phyloP scores from a whole-genome alignment of 2,329 filamentous ascomycete species.

The Ophiobolus disseminans region DNA sequence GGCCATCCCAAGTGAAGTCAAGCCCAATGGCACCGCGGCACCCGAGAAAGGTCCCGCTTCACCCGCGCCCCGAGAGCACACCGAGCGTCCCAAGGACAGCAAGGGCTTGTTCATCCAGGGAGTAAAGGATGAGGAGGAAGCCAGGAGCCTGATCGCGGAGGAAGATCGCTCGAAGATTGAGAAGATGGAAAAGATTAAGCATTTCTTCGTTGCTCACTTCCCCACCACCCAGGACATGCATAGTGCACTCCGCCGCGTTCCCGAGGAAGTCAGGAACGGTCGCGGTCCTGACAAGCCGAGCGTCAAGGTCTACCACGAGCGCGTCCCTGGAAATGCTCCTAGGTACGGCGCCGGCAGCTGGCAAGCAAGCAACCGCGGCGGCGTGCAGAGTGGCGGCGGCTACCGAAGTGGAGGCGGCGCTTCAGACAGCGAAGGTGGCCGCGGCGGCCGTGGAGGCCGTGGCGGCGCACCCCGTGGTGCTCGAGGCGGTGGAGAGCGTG shows the following conservation, averaged over 20 bases:
- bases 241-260: constrained; percentile 75
- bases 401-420: constrained; percentile 85
- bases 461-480: constrained; percentile 58
- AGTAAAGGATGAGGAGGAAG: constrained; percentile 81
- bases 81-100: constrained; percentile 67
- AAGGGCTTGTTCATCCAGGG: constrained; percentile 91
- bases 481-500: constrained; percentile 56
- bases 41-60: constrained; percentile 48
- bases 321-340: constrained; percentile 53
- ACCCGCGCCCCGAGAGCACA: constrained; percentile 59
- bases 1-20: constrained; percentile 51
- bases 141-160: constrained; percentile 79
- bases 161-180: constrained; percentile 84
- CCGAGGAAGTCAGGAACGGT: constrained; percentile 77
- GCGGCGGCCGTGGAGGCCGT: constrained; percentile 62
- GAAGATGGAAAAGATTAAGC: constrained; percentile 71
- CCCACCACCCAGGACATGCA: constrained; percentile 80
- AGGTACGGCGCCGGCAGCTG: constrained; percentile 63
- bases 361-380: constrained; percentile 70
- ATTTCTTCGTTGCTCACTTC: constrained; percentile 88
- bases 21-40: constrained; percentile 58
- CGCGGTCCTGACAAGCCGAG: constrained; percentile 77
- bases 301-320: constrained; percentile 82
- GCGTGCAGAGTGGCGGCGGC: constrained; percentile 67
- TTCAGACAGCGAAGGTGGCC: constrained; percentile 75